These are phyloP conservation scores for Dalechampia spathulata DNA, from an alignment of 441 rosid species.

Conservation along the genomic window DNA sequence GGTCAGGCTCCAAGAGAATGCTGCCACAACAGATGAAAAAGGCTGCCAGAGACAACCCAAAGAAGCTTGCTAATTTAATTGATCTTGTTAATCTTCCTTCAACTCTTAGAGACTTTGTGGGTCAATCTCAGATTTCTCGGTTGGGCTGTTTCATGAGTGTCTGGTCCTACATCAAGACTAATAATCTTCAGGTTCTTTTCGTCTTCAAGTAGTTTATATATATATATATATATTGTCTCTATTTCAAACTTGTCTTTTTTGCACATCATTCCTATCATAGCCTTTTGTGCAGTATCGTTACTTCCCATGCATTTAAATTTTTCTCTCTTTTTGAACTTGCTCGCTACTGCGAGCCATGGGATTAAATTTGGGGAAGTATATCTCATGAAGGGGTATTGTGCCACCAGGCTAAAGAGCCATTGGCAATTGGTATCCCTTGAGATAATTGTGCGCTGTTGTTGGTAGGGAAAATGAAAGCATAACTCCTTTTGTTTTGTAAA, in stretches of 20 bases:
- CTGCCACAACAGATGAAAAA: slow-evolving; percentile 63
- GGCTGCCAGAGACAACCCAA: slow-evolving; percentile 53
- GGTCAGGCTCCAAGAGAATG: slow-evolving; percentile 30
- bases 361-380: too few species aligned
- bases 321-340: too few species aligned
- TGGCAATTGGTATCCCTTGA: too few species aligned
- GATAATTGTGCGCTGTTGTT: not conserved
- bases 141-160: slow-evolving; percentile 81
- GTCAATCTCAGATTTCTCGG: slow-evolving; percentile 81
- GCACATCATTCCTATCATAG: not conserved
- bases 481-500: not conserved
- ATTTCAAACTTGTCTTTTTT: not conserved
- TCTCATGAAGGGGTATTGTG: too few species aligned
- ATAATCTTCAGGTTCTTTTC: slow-evolving; percentile 61
- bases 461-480: not conserved
- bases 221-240: not conserved
- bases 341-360: too few species aligned
- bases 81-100: slow-evolving; percentile 86
- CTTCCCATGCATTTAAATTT: not conserved
- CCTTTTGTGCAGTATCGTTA: not conserved
- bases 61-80: slow-evolving; percentile 70
- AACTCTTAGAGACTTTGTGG: slow-evolving; percentile 64
- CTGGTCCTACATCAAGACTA: slow-evolving; percentile 81
- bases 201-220: not conserved
- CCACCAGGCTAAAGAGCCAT: too few species aligned